Evolutionary conservation across 257 asterid genomes (phyloP).

Genomic region (Rubia yunnanensis): DNA sequence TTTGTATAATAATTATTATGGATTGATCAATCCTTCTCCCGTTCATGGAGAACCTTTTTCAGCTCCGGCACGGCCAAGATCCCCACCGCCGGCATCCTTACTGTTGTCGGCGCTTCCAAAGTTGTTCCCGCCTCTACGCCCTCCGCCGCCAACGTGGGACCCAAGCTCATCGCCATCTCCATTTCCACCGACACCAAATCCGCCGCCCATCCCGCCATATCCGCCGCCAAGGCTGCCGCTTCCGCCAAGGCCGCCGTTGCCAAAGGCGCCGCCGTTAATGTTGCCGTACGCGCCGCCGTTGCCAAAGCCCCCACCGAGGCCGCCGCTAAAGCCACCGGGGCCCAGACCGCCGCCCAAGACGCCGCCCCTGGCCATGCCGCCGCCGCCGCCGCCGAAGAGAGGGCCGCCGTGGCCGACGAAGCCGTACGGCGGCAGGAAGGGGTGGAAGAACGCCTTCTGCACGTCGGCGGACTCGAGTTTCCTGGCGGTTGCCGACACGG

Average conservation of each 20-base stretch:
- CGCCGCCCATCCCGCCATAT: conserved; percentile 1
- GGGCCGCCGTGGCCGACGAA: conserved; percentile 12
- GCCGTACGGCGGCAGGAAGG: conserved; percentile 14
- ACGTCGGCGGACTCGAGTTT: conserved; percentile 3
- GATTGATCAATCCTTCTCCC: background rate
- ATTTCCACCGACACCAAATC: background rate
- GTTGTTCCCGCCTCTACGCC: background rate
- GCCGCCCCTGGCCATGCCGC: conserved; percentile 11
- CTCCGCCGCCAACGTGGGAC: background rate
- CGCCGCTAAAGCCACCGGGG: conserved; percentile 5
- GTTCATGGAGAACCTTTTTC: background rate
- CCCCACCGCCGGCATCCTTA: background rate
- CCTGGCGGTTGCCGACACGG: conserved; percentile 10
- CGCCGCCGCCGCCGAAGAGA: conserved; percentile 5
- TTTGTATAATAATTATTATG: no score
- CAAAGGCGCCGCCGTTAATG: conserved; percentile 3
- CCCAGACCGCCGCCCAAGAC: conserved; percentile 9
- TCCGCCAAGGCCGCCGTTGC: background rate
- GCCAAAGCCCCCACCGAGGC: conserved; percentile 11
- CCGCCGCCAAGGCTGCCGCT: conserved; percentile 15
- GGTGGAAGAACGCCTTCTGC: conserved; percentile 25
- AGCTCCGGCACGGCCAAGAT: conserved; percentile 9
- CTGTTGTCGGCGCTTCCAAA: background rate
- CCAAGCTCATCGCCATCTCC: conserved; percentile 17
- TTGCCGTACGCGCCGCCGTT: background rate